phyloP scores from a whole-genome alignment of 345 rosid genomes.

The Gossypium raimondii region DNA sequence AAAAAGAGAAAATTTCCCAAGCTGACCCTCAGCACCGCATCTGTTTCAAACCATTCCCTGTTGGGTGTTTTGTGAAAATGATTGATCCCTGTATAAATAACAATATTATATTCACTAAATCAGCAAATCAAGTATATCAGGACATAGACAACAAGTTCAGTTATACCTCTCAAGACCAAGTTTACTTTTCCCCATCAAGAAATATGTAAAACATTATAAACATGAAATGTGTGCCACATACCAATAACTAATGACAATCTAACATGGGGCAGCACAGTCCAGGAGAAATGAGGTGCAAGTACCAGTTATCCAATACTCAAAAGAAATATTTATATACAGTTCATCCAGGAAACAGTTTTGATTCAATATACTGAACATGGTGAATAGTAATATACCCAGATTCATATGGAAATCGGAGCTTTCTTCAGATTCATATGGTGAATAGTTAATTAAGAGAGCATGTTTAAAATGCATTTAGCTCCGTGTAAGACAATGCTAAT shows the following conservation, averaged over 20 bases:
- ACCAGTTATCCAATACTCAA: neutral
- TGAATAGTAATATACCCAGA: neutral
- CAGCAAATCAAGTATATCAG: neutral
- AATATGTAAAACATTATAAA: neutral
- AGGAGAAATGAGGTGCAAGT: neutral
- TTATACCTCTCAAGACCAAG: neutral
- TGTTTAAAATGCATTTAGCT: neutral
- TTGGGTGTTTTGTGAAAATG: conserved; percentile 82
- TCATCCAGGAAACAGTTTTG: neutral
- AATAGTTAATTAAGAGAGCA: neutral
- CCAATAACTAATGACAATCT: neutral
- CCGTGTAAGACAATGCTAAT: neutral
- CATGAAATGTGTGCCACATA: neutral
- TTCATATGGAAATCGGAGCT: neutral
- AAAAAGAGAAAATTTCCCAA: conserved; percentile 92
- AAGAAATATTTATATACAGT: neutral
- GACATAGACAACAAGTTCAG: neutral
- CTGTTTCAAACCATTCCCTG: conserved; percentile 97
- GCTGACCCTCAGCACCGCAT: conserved; percentile 96
- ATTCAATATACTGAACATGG: neutral
- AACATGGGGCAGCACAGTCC: neutral
- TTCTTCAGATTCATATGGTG: neutral
- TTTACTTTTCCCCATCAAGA: neutral
- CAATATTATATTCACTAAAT: neutral
- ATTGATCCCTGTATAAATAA: conserved; percentile 70